Conservation (phyloP, 1,139 yeast species). For the Hansenula lynferdii region DNA sequence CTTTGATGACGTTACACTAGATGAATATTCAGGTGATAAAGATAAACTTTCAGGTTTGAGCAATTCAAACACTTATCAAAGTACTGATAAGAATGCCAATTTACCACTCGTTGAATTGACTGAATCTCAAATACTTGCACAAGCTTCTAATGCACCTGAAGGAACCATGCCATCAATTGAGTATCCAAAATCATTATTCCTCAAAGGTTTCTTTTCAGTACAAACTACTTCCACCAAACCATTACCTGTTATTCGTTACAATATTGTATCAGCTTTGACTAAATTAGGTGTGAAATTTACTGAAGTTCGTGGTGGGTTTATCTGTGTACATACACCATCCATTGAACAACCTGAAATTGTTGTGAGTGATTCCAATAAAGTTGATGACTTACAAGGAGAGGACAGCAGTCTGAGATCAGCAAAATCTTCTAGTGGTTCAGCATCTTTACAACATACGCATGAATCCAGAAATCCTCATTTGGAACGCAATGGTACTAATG, state of each 20-base stretch:
- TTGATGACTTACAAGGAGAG: slow-evolving; percentile 11
- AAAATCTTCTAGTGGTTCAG: slow-evolving; percentile 8
- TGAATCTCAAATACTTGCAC: slow-evolving; percentile 61
- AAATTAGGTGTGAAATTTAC: slow-evolving; percentile 76
- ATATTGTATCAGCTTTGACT: slow-evolving; percentile 73
- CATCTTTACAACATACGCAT: background rate
- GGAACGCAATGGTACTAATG: slow-evolving; percentile 6
- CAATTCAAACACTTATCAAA: slow-evolving; percentile 4
- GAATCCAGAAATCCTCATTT: slow-evolving; percentile 1
- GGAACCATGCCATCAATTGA: slow-evolving; percentile 93
- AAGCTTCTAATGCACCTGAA: slow-evolving; percentile 65
- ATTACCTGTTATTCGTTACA: slow-evolving; percentile 81
- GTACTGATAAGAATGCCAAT: slow-evolving; percentile 5
- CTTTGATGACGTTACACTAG: slow-evolving; percentile 64
- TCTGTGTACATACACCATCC: slow-evolving; percentile 60
- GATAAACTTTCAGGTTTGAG: slow-evolving; percentile 16
- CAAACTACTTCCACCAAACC: slow-evolving; percentile 95
- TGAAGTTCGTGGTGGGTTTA: slow-evolving; percentile 93
- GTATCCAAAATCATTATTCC: slow-evolving; percentile 83
- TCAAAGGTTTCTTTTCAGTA: slow-evolving; percentile 92
- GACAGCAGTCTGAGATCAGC: slow-evolving; percentile 7
- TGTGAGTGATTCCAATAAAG: slow-evolving; percentile 15
- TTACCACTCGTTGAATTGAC: slow-evolving; percentile 31
- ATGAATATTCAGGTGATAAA: slow-evolving; percentile 23
- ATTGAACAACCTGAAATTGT: slow-evolving; percentile 20